Evolutionary conservation across 192 early-diverging fungal species (phyloP).

Genomic region (Coemansia sp.): DNA sequence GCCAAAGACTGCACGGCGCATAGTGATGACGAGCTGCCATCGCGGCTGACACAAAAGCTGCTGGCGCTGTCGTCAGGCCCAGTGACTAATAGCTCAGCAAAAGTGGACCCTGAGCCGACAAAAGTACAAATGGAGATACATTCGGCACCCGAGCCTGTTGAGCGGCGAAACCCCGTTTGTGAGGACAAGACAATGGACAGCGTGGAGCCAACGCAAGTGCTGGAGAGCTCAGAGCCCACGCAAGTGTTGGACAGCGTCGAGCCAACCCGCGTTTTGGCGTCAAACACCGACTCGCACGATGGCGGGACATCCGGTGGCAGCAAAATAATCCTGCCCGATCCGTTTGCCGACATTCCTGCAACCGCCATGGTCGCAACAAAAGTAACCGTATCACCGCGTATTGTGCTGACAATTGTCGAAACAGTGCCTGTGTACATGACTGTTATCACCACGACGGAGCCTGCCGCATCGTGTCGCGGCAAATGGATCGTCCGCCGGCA

Average conservation of each 20-base stretch:
- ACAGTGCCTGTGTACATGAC: conserved; percentile 56
- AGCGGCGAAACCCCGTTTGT: too few relatives aligned
- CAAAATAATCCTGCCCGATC: conserved; percentile 45
- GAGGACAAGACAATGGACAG: not conserved
- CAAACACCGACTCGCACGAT: conserved; percentile 40
- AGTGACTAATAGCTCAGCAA: not conserved
- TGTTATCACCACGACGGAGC: conserved; percentile 47
- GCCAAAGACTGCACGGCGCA: not conserved
- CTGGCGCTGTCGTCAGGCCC: conserved; percentile 24
- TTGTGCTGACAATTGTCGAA: conserved; percentile 54
- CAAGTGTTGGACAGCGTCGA: conserved; percentile 38
- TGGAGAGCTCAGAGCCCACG: not conserved
- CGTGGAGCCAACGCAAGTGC: not conserved
- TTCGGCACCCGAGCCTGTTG: not conserved
- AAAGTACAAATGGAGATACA: conserved; percentile 2
- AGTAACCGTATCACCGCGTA: conserved; percentile 42
- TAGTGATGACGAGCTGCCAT: conserved; percentile 20
- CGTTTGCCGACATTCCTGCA: conserved; percentile 44
- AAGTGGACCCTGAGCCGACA: too few relatives aligned
- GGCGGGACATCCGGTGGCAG: conserved; percentile 14
- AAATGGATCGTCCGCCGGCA: conserved; percentile 58
- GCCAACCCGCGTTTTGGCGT: conserved; percentile 29
- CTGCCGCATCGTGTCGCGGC: conserved; percentile 29
- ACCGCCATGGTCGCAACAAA: conserved; percentile 52
- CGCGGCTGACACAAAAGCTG: conserved; percentile 41